A percentile compares a stretch with the other conserved stretches of the same genome.
These are phyloP conservation scores for Rhytidhysteron rufulum DNA, from an alignment of 2,329 filamentous ascomycete species.

Conservation along the genomic window DNA sequence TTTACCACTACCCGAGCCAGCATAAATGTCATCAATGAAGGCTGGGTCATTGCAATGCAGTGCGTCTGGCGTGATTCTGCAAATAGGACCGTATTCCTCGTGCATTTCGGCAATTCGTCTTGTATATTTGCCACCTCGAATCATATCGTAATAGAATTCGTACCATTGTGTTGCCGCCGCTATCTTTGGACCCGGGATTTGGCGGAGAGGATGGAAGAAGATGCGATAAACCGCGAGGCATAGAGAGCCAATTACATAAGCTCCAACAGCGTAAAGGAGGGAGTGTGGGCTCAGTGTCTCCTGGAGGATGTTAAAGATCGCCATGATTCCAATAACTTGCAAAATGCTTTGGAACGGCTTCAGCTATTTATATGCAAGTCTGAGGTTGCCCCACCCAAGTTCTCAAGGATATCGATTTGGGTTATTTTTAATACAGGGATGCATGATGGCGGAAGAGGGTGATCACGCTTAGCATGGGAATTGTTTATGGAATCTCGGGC, in stretches of 20 bases:
- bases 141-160: conserved; percentile 16
- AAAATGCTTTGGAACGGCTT: no score
- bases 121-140: conserved; percentile 6
- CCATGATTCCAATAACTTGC: no score
- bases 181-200: conserved; percentile 12
- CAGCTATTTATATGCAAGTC: no score
- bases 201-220: conserved; percentile 6
- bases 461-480: no score
- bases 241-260: background rate
- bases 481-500: no score
- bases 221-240: conserved; percentile 7
- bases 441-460: no score
- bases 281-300: no score
- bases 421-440: no score
- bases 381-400: no score
- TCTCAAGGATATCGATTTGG: no score
- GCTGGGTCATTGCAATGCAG: conserved; percentile 15
- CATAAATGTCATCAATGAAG: conserved; percentile 16
- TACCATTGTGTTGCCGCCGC: conserved; percentile 14
- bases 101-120: conserved; percentile 11
- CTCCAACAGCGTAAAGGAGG: no score
- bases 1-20: conserved; percentile 2
- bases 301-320: no score
- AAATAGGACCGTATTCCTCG: conserved; percentile 16
- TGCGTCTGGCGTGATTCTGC: conserved; percentile 18